A percentile compares a stretch with the other conserved stretches of the same genome.
Evolutionary conservation across 805 yeast genomes (phyloP).

Genomic region (Candida nanaspora): DNA sequence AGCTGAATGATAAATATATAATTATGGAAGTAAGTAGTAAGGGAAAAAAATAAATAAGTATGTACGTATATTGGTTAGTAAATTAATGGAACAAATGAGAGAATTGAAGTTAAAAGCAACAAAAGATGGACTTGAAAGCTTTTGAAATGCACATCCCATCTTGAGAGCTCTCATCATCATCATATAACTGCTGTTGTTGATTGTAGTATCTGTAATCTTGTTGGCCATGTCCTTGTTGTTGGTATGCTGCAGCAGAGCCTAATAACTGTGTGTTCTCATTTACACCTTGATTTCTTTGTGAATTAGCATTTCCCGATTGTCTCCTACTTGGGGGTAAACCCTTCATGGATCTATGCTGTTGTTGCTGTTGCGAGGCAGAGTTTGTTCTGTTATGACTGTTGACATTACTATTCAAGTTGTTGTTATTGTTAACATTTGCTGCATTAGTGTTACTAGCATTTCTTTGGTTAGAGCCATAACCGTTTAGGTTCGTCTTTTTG

Average conservation of each 20-base stretch:
- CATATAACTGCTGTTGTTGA: neutral
- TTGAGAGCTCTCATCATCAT: slow-evolving; percentile 6
- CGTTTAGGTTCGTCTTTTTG: slow-evolving; percentile 74
- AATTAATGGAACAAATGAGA: neutral
- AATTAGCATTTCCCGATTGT: slow-evolving; percentile 19
- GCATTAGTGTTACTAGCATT: neutral
- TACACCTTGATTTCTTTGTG: slow-evolving; percentile 14
- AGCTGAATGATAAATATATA: too few relatives aligned
- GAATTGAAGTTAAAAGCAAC: slow-evolving; percentile 5
- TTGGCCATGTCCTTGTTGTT: neutral
- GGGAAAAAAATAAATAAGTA: too few relatives aligned
- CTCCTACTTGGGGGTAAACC: slow-evolving; percentile 11
- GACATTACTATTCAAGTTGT: slow-evolving; percentile 10
- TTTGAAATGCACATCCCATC: slow-evolving; percentile 1
- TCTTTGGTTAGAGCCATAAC: slow-evolving; percentile 46
- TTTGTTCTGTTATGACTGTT: slow-evolving; percentile 8
- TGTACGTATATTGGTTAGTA: too few relatives aligned
- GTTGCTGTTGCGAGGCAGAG: slow-evolving; percentile 1
- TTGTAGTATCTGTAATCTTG: neutral
- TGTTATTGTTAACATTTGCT: slow-evolving; percentile 16
- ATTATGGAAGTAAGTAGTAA: too few relatives aligned
- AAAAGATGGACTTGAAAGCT: slow-evolving; percentile 6
- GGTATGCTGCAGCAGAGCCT: neutral
- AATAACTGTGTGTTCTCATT: slow-evolving; percentile 13
- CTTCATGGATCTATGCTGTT: slow-evolving; percentile 13